Evolutionary conservation across 1,284 basidiomycete species (phyloP).

Genomic region (Filobasidium uniguttulatum): DNA sequence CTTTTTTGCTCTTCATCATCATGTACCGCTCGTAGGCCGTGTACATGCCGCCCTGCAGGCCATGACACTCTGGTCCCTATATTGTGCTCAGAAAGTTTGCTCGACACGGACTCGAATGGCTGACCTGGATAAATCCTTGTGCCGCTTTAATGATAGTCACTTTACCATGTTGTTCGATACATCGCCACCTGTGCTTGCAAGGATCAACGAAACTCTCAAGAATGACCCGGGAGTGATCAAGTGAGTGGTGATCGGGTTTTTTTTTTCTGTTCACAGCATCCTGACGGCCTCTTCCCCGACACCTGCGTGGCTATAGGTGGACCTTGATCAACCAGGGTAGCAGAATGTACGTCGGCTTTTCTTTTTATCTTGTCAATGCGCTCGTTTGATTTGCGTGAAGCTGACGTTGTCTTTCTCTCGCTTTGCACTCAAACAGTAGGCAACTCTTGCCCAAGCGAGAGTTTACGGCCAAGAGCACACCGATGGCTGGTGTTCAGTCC

Average conservation of each 20-base stretch:
- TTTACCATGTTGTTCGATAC: conserved; percentile 36
- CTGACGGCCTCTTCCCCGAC: too few relatives aligned
- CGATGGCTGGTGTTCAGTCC: too few relatives aligned
- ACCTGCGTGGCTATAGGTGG: too few relatives aligned
- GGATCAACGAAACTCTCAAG: conserved; percentile 30
- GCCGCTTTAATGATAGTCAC: conserved; percentile 22
- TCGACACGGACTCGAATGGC: neutral
- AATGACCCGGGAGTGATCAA: conserved; percentile 32
- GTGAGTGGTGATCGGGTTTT: conserved; percentile 17
- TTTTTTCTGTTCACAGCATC: neutral
- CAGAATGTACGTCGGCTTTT: conserved; percentile 13
- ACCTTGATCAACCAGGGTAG: conserved; percentile 27
- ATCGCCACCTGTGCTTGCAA: conserved; percentile 30
- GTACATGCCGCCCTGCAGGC: neutral
- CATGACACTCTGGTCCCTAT: neutral
- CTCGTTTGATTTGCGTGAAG: too few relatives aligned
- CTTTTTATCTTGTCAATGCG: neutral
- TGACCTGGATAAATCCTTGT: neutral
- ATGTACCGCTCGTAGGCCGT: neutral
- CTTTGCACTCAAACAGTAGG: conserved; percentile 9
- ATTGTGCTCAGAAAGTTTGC: neutral
- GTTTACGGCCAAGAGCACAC: conserved; percentile 13
- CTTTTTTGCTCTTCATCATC: neutral
- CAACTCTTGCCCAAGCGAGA: conserved; percentile 14
- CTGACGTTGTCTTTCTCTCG: neutral